These are phyloP conservation scores for Talaromyces sp. DNA, from an alignment of 2,329 filamentous ascomycete genomes.

Conservation along the genomic window DNA sequence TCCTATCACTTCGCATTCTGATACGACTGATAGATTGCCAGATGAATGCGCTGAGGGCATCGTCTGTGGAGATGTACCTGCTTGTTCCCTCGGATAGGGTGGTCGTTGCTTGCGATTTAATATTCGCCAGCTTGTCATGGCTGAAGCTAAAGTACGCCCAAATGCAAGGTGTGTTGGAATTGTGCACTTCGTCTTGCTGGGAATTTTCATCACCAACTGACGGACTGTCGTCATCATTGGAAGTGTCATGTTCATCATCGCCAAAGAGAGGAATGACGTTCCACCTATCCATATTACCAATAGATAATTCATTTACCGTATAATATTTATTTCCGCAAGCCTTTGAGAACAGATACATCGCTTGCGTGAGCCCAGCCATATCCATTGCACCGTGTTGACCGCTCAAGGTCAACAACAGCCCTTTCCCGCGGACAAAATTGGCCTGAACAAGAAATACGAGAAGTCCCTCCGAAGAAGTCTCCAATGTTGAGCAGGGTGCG, in stretches of 20 bases:
- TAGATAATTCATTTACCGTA: conserved; percentile 42
- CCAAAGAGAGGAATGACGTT: conserved; percentile 42
- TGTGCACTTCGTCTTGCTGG: neutral
- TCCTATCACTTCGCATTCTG: conserved; percentile 37
- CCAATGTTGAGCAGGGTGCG: conserved; percentile 42
- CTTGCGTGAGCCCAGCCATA: conserved; percentile 47
- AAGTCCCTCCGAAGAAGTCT: conserved; percentile 20
- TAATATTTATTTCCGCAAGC: conserved; percentile 48
- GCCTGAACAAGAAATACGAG: conserved; percentile 49
- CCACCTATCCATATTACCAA: conserved; percentile 43
- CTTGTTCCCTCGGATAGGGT: conserved; percentile 27
- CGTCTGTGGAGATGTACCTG: conserved; percentile 52
- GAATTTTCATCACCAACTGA: too few relatives aligned
- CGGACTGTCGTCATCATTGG: neutral
- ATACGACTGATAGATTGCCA: conserved; percentile 47
- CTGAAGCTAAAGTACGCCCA: conserved; percentile 13
- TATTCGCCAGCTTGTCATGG: neutral
- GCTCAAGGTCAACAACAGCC: conserved; percentile 49
- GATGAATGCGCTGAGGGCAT: conserved; percentile 51
- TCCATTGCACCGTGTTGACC: conserved; percentile 52
- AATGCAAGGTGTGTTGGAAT: neutral
- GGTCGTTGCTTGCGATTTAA: conserved; percentile 1
- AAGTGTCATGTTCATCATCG: conserved; percentile 17
- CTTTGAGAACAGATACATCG: conserved; percentile 49
- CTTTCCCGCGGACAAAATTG: conserved; percentile 46